A percentile compares a stretch with the other conserved stretches of the same genome.
These are phyloP conservation scores for Dorcoceras hygrometricum DNA, from an alignment of 257 asterid species.

Conservation along the genomic window DNA sequence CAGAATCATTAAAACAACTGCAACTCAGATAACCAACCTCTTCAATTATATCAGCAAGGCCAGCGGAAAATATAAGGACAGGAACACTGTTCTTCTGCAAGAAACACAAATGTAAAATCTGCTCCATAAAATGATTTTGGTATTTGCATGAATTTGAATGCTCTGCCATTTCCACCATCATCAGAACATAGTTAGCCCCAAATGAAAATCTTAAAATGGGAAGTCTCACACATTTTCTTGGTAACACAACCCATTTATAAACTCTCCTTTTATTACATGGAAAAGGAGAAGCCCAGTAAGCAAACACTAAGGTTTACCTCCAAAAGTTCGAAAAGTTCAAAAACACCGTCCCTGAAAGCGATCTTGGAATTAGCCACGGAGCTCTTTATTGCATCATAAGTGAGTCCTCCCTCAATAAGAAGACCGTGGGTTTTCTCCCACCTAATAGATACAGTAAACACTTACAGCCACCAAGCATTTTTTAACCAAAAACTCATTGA, in stretches of 20 bases:
- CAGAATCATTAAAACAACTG: slow-evolving; percentile 20
- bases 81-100: slow-evolving; percentile 77
- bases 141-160: neutral
- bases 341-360: slow-evolving; percentile 80
- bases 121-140: neutral
- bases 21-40: slow-evolving; percentile 54
- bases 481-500: slow-evolving; percentile 2
- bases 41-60: slow-evolving; percentile 93
- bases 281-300: slow-evolving; percentile 10
- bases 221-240: neutral
- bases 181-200: neutral
- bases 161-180: neutral
- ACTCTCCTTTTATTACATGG: slow-evolving; percentile 24
- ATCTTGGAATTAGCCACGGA: slow-evolving; percentile 73
- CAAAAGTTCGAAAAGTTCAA: slow-evolving; percentile 79
- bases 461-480: slow-evolving; percentile 17
- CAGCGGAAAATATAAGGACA: slow-evolving; percentile 91
- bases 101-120: slow-evolving; percentile 9
- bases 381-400: slow-evolving; percentile 54
- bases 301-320: slow-evolving; percentile 49
- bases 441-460: slow-evolving; percentile 43
- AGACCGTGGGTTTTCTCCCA: slow-evolving; percentile 90
- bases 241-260: slow-evolving; percentile 9
- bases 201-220: neutral
- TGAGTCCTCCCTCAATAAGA: slow-evolving; percentile 88